A percentile compares a stretch with the other conserved stretches of the same genome.
phyloP scores from a whole-genome alignment of 176 grass and related monocot species.

The Oryza glaberrima region DNA sequence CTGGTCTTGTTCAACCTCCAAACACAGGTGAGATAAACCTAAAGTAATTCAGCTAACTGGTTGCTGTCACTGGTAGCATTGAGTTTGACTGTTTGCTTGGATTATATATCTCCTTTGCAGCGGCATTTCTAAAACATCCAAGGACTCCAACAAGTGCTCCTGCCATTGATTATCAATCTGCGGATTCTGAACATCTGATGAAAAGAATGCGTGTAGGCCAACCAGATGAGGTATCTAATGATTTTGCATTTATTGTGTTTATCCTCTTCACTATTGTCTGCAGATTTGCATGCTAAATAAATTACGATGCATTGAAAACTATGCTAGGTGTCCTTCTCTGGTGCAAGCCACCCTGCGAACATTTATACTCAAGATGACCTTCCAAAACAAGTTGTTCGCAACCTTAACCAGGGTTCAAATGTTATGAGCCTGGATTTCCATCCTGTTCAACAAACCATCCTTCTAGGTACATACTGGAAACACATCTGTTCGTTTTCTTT shows the following conservation, averaged over 20 bases:
- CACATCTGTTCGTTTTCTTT: background rate
- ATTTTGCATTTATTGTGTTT: constrained; percentile 15
- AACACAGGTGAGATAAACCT: constrained; percentile 64
- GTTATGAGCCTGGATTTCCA: constrained; percentile 99
- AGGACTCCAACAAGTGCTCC: constrained; percentile 82
- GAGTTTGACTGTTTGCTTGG: constrained; percentile 37
- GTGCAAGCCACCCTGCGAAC: constrained; percentile 78
- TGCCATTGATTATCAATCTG: constrained; percentile 94
- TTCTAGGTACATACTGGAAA: constrained; percentile 67
- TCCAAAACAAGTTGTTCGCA: constrained; percentile 81
- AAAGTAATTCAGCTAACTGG: constrained; percentile 28
- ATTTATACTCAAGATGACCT: constrained; percentile 98
- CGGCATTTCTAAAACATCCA: constrained; percentile 94
- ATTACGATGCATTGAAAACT: constrained; percentile 35
- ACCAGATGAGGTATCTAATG: constrained; percentile 79
- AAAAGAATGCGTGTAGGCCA: constrained; percentile 97
- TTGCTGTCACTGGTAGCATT: constrained; percentile 6
- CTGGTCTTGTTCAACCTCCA: constrained; percentile 84
- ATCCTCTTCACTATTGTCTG: constrained; percentile 15
- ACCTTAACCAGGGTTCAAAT: constrained; percentile 94
- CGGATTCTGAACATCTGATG: constrained; percentile 98
- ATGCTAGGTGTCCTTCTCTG: constrained; percentile 86
- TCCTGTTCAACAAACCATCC: constrained; percentile 92
- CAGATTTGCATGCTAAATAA: constrained; percentile 7
- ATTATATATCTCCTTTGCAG: constrained; percentile 48